A percentile compares a stretch with the other conserved stretches of the same genome.
These are phyloP conservation scores for Hordeum pubiflorum DNA, from an alignment of 202 grass and related monocot species.

Conservation along the genomic window DNA sequence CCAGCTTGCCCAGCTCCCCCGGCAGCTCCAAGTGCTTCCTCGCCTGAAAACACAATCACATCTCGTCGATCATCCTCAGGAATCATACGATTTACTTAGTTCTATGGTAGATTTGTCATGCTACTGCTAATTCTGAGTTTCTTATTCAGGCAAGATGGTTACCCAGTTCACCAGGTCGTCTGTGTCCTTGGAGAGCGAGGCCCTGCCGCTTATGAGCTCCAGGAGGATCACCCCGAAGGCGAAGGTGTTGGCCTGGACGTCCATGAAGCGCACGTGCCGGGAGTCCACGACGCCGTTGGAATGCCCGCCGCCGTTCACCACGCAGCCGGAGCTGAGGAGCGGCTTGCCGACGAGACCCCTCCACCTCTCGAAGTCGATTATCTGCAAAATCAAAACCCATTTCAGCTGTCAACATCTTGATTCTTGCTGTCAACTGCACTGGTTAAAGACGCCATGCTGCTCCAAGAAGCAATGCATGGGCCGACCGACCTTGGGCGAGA, in stretches of 20 bases:
- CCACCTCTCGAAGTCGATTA: slow-evolving; percentile 94
- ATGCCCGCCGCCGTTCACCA: slow-evolving; percentile 37
- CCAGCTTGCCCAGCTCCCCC: slow-evolving; percentile 48
- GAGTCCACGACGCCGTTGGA: slow-evolving; percentile 32
- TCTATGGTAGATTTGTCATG: not conserved
- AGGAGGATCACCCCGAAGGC: slow-evolving; percentile 75
- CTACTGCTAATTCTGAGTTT: not conserved
- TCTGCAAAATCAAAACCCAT: slow-evolving; percentile 30
- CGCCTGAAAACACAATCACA: slow-evolving; percentile 36
- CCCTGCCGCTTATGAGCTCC: slow-evolving; percentile 71
- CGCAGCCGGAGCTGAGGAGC: slow-evolving; percentile 24
- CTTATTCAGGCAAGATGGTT: not conserved
- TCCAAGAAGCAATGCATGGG: not conserved
- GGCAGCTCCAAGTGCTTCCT: slow-evolving; percentile 62
- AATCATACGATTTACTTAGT: too few species aligned
- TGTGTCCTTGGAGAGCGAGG: slow-evolving; percentile 55
- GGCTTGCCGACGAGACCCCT: slow-evolving; percentile 53
- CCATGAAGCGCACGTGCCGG: slow-evolving; percentile 52
- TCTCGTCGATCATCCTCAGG: not conserved
- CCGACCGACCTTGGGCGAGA: slow-evolving; percentile 56
- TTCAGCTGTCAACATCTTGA: not conserved
- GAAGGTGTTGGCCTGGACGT: slow-evolving; percentile 81
- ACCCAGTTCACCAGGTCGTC: slow-evolving; percentile 65
- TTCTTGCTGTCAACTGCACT: not conserved
- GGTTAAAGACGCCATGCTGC: not conserved